These are phyloP conservation scores for Leccinum uliginosum DNA, from an alignment of 768 basidiomycete genomes.

Conservation along the genomic window DNA sequence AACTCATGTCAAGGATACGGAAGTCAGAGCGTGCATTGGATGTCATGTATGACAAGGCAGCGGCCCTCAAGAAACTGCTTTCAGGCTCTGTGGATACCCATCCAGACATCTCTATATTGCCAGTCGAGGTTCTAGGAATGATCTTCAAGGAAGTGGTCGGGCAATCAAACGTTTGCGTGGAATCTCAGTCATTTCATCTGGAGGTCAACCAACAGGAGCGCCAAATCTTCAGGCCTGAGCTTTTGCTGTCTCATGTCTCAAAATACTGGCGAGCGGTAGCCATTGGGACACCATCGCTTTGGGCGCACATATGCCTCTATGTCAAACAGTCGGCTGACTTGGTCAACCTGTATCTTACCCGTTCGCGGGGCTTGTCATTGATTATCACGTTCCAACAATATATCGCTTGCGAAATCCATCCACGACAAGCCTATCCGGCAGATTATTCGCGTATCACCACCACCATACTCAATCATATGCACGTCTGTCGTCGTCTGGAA, in stretches of 20 bases:
- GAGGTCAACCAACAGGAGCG: conserved; percentile 7
- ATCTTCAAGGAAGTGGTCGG: conserved; percentile 20
- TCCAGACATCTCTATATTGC: conserved; percentile 18
- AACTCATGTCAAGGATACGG: conserved; percentile 18
- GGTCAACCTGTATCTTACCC: conserved; percentile 24
- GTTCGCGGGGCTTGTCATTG: conserved; percentile 25
- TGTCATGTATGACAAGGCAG: conserved; percentile 18
- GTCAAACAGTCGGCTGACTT: conserved; percentile 25
- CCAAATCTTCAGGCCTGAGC: conserved; percentile 19
- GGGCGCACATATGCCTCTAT: conserved; percentile 31
- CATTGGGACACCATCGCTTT: conserved; percentile 35
- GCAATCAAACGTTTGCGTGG: conserved; percentile 1
- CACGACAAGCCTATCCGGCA: conserved; percentile 13
- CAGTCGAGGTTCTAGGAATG: conserved; percentile 25
- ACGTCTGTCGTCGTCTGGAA: conserved; percentile 24
- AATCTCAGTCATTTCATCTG: not conserved
- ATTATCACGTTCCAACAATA: conserved; percentile 21
- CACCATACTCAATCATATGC: conserved; percentile 26
- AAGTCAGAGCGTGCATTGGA: conserved; percentile 16
- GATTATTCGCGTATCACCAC: conserved; percentile 21
- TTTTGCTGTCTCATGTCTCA: conserved; percentile 41
- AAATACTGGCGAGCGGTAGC: conserved; percentile 39
- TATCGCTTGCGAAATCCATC: conserved; percentile 16
- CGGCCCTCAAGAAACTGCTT: conserved; percentile 9
- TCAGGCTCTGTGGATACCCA: not conserved